These are phyloP conservation scores for Neofusicoccum kwambonambiense DNA, from an alignment of 2,329 filamentous ascomycete species.

Conservation along the genomic window DNA sequence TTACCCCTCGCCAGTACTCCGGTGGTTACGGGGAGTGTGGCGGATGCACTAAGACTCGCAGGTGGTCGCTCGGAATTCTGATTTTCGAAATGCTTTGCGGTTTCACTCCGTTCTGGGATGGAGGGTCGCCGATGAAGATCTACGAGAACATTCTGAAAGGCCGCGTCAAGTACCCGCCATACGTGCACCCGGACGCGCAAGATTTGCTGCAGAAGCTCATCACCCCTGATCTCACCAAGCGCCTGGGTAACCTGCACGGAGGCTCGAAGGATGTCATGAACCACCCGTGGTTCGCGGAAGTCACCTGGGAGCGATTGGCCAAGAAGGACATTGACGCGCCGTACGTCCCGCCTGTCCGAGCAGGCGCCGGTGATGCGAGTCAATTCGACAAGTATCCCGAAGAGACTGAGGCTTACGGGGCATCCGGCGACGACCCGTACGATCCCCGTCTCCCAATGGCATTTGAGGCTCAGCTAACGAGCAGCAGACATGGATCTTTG, in stretches of 20 bases:
- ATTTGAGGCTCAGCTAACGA: slow-evolving; percentile 15
- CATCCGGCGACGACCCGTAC: slow-evolving; percentile 78
- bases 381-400: slow-evolving; percentile 98
- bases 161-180: slow-evolving; percentile 92
- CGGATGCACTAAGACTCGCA: slow-evolving; percentile 38
- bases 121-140: slow-evolving; percentile 96
- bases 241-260: slow-evolving; percentile 88
- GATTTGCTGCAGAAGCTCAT: slow-evolving; percentile 90
- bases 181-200: slow-evolving; percentile 91
- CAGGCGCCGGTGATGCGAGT: slow-evolving; percentile 90
- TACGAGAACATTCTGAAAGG: slow-evolving; percentile 99
- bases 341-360: slow-evolving; percentile 93
- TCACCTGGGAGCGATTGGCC: slow-evolving; percentile 92
- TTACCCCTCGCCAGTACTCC: slow-evolving; percentile 14
- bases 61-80: slow-evolving; percentile 97
- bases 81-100: slow-evolving; percentile 99
- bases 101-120: slow-evolving; percentile 99
- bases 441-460: slow-evolving; percentile 41
- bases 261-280: slow-evolving; percentile 91
- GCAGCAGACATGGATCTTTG: slow-evolving; percentile 32
- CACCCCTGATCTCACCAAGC: slow-evolving; percentile 90
- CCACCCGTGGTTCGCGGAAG: slow-evolving; percentile 94
- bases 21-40: slow-evolving; percentile 12
- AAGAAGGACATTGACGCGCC: slow-evolving; percentile 98
- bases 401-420: slow-evolving; percentile 89